phyloP scores from a whole-genome alignment of 1,284 basidiomycete species.

The Mycena citricolor region DNA sequence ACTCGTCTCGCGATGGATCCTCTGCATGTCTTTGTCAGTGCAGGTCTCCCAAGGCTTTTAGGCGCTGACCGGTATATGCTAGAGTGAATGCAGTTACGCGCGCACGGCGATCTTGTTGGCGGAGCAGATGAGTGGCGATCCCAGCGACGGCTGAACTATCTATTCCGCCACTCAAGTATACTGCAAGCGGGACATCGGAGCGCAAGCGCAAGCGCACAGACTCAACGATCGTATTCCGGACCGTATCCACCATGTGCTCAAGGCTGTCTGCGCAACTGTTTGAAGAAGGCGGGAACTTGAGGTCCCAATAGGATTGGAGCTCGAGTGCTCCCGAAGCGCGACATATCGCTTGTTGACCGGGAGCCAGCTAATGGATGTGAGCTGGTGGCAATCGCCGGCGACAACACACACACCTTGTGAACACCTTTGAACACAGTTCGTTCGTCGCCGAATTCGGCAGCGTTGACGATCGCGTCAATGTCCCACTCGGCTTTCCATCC shows the following conservation, averaged over 20 bases:
- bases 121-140: not conserved
- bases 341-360: not conserved
- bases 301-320: not conserved
- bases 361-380: not conserved
- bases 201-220: not conserved
- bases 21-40: no score
- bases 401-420: constrained; percentile 25
- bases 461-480: constrained; percentile 24
- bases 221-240: not conserved
- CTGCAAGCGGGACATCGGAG: not conserved
- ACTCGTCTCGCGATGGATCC: constrained; percentile 16
- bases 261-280: not conserved
- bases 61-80: constrained; percentile 8
- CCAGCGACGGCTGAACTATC: not conserved
- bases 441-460: constrained; percentile 23
- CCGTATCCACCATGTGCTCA: not conserved
- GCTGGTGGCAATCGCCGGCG: no score
- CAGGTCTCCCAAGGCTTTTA: no score
- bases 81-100: not conserved
- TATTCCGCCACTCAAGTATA: constrained; percentile 2
- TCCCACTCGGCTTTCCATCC: constrained; percentile 28
- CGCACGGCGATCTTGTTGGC: not conserved
- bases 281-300: not conserved
- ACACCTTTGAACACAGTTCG: constrained; percentile 26
- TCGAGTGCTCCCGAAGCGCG: not conserved